phyloP scores from a whole-genome alignment of 192 early-diverging fungal species.

The Globomyces pollinis-pini region DNA sequence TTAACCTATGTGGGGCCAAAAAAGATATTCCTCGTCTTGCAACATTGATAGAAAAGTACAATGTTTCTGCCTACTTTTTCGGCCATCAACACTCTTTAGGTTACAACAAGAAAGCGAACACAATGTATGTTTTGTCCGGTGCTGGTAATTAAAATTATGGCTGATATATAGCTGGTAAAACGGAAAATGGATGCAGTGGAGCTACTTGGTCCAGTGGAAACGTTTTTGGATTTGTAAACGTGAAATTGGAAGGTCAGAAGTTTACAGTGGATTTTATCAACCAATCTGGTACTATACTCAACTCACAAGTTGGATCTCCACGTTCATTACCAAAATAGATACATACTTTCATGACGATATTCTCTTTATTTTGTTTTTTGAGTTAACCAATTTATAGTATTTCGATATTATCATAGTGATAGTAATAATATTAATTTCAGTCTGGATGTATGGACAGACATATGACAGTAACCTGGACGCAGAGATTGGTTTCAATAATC shows the following conservation, averaged over 20 bases:
- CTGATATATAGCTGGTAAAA: neutral
- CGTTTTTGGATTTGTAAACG: neutral
- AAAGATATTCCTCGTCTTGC: too few relatives aligned
- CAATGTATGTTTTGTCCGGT: neutral
- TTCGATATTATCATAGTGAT: too few relatives aligned
- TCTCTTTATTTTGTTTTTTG: too few relatives aligned
- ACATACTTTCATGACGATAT: too few relatives aligned
- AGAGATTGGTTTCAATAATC: too few relatives aligned
- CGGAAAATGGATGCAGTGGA: too few relatives aligned
- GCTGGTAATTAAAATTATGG: neutral
- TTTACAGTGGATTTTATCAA: neutral
- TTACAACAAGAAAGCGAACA: neutral
- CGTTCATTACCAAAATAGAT: too few relatives aligned
- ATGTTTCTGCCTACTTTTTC: conserved; percentile 1
- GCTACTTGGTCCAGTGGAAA: neutral
- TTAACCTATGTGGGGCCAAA: neutral
- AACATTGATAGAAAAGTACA: conserved; percentile 1
- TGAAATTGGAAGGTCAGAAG: neutral
- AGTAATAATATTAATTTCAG: too few relatives aligned
- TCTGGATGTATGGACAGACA: too few relatives aligned
- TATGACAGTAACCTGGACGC: too few relatives aligned
- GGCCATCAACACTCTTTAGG: conserved; percentile 1
- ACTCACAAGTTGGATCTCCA: too few relatives aligned
- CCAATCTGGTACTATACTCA: neutral
- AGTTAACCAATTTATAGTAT: too few relatives aligned